phyloP scores from a whole-genome alignment of 2,329 filamentous ascomycete genomes.

The Fusarium paranaense region DNA sequence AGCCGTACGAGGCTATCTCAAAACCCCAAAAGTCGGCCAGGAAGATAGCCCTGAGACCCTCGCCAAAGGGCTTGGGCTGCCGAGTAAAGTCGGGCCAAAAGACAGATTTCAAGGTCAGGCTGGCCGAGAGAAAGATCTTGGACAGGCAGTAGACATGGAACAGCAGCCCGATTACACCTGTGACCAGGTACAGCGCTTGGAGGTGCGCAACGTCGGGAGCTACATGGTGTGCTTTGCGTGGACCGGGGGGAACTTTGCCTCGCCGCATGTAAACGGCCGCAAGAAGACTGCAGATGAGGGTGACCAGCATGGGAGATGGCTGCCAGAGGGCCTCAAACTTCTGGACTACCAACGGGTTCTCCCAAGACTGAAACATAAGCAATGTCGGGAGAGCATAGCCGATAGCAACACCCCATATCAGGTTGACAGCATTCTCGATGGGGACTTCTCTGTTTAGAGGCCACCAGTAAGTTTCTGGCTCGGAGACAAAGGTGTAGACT shows the following conservation, averaged over 20 bases:
- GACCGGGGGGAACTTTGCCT: neutral
- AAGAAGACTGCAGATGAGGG: neutral
- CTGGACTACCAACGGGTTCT: neutral
- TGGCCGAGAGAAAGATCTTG: neutral
- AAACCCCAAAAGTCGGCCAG: constrained; percentile 16
- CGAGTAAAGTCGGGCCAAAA: constrained; percentile 17
- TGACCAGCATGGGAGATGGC: constrained; percentile 17
- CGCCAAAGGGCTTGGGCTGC: constrained; percentile 7
- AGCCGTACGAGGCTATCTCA: constrained; percentile 6
- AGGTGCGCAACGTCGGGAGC: neutral
- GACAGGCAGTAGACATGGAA: neutral
- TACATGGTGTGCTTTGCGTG: neutral
- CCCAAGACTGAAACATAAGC: constrained; percentile 16
- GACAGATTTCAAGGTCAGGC: neutral
- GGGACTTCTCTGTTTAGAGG: constrained; percentile 14
- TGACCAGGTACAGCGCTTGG: neutral
- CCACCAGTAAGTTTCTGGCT: constrained; percentile 22
- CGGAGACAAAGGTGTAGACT: constrained; percentile 15
- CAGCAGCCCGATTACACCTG: neutral
- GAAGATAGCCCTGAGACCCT: constrained; percentile 6
- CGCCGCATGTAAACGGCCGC: neutral
- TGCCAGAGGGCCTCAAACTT: constrained; percentile 21
- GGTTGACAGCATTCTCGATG: neutral
- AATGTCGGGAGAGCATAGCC: neutral
- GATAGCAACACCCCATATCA: neutral